Percentiles rank a stretch among this genome's conserved stretches.
Conservation (phyloP, 2,329 filamentous ascomycete species). For the Fusarium circinatum region DNA sequence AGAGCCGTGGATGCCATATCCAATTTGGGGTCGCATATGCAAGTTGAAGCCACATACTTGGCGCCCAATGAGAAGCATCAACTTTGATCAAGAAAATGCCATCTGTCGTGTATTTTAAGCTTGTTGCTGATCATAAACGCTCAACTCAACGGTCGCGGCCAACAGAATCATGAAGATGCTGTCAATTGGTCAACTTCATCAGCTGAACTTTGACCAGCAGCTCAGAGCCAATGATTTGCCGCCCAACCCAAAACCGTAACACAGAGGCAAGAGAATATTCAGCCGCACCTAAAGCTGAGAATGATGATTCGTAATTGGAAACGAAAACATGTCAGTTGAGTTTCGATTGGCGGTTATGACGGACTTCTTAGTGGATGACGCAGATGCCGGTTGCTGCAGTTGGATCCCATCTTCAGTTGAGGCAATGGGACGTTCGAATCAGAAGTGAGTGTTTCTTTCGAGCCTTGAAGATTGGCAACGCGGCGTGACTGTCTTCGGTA, state of each 20-base stretch:
- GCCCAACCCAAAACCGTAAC: not conserved
- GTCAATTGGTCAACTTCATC: not conserved
- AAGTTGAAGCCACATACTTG: fast-evolving
- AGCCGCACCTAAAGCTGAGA: not conserved
- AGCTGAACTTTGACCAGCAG: not conserved
- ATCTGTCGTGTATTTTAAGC: not conserved
- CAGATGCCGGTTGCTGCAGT: not conserved
- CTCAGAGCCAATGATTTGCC: not conserved
- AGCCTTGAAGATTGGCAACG: fast-evolving
- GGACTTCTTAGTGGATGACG: fast-evolving
- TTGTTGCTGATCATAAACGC: not conserved
- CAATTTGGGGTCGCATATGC: not conserved
- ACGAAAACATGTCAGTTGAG: not conserved
- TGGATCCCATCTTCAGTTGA: not conserved
- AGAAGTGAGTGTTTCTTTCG: fast-evolving
- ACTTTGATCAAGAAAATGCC: too few relatives aligned
- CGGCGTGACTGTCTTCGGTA: not conserved
- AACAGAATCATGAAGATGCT: not conserved
- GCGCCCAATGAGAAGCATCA: fast-evolving
- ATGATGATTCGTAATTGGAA: not conserved
- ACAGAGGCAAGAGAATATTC: not conserved
- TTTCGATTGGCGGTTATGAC: not conserved
- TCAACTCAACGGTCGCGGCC: not conserved
- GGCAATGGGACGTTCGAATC: not conserved
- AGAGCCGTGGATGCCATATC: fast-evolving